A percentile compares a stretch with the other conserved stretches of the same genome.
Conservation (phyloP, 148 eudicot species). For the Bassia scoparia region DNA sequence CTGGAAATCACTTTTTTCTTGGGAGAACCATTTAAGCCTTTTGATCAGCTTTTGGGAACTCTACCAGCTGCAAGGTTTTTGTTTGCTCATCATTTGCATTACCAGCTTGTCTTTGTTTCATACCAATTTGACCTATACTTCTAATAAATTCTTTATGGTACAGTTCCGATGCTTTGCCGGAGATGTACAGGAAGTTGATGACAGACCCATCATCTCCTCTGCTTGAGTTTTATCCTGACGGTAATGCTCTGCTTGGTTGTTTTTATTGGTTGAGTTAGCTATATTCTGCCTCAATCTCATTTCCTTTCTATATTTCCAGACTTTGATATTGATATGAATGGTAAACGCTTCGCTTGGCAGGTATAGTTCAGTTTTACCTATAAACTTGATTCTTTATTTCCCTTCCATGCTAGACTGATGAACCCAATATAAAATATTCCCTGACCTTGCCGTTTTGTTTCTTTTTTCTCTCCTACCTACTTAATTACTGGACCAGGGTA, state of each 20-base stretch:
- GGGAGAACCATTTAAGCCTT: slow-evolving; percentile 98
- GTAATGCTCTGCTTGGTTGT: slow-evolving; percentile 38
- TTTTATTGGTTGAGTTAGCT: not conserved
- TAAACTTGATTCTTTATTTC: not conserved
- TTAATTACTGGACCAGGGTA: slow-evolving; percentile 45
- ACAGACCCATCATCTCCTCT: slow-evolving; percentile 90
- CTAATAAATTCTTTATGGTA: slow-evolving; percentile 16
- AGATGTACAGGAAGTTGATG: slow-evolving; percentile 82
- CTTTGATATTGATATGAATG: slow-evolving; percentile 96
- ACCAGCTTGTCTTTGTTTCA: not conserved
- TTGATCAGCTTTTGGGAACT: slow-evolving; percentile 97
- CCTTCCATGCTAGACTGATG: not conserved
- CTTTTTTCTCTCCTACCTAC: not conserved
- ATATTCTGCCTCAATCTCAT: slow-evolving; percentile 13
- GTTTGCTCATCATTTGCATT: not conserved
- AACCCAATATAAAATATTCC: not conserved
- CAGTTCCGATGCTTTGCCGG: slow-evolving; percentile 90
- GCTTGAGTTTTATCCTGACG: slow-evolving; percentile 73
- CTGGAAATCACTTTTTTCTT: slow-evolving; percentile 88
- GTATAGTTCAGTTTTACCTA: slow-evolving; percentile 28
- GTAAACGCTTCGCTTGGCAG: slow-evolving; percentile 99
- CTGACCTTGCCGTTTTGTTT: not conserved
- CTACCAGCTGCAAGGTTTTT: slow-evolving; percentile 96
- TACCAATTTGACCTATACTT: slow-evolving; percentile 8
- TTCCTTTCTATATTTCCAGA: slow-evolving; percentile 40